These are phyloP conservation scores for Iris pallida DNA, from an alignment of 116 monocot genomes.

Conservation along the genomic window DNA sequence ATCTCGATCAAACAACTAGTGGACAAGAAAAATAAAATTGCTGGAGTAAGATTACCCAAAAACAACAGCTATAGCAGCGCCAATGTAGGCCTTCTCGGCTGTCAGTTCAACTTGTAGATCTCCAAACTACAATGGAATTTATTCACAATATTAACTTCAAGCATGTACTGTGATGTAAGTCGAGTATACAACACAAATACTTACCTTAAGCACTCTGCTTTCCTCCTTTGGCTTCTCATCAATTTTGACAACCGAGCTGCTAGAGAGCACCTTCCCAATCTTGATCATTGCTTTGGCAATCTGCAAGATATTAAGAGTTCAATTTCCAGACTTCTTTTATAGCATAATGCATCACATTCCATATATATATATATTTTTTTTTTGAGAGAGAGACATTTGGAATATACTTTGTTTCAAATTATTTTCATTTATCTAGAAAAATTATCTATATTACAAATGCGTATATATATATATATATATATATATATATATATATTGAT, in stretches of 20 bases:
- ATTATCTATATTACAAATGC: too few species aligned
- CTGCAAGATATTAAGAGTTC: constrained; percentile 28
- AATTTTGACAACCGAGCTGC: constrained; percentile 24
- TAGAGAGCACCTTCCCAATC: constrained; percentile 54
- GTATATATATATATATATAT: too few species aligned
- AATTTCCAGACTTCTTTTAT: background rate
- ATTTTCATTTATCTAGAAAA: too few species aligned
- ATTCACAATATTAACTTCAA: background rate
- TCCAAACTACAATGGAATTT: constrained; percentile 66
- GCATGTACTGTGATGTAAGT: background rate
- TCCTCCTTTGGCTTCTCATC: constrained; percentile 39
- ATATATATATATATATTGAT: too few species aligned
- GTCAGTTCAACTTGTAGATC: constrained; percentile 78
- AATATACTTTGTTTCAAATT: too few species aligned
- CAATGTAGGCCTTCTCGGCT: constrained; percentile 65
- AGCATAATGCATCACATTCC: too few species aligned
- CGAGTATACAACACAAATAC: background rate
- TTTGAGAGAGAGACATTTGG: too few species aligned
- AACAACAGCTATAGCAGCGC: constrained; percentile 63
- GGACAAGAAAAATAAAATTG: background rate
- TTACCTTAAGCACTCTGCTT: constrained; percentile 64
- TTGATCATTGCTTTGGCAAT: constrained; percentile 74
- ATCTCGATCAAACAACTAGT: background rate
- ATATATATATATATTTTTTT: too few species aligned
- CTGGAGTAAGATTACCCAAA: constrained; percentile 55